A percentile compares a stretch with the other conserved stretches of the same genome.
Evolutionary conservation across 345 rosid genomes (phyloP).

Genomic region (Syzygium aromaticum): DNA sequence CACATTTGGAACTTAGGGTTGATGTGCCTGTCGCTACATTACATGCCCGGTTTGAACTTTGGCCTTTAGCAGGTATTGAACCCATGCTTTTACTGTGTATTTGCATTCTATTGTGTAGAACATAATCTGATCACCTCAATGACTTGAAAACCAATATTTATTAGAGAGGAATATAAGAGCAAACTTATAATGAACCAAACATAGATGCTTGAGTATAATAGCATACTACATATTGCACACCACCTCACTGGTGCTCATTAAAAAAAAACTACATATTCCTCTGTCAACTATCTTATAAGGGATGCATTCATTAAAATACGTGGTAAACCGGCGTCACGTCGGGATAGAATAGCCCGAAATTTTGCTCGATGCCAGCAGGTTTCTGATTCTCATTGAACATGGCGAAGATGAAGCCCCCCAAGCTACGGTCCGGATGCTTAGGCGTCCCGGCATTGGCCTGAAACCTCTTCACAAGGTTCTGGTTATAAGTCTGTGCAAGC

Average conservation of each 20-base stretch:
- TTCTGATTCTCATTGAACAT: slow-evolving; percentile 8
- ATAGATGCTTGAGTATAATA: background rate
- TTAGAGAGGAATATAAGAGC: background rate
- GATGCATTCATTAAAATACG: background rate
- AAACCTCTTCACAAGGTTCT: background rate
- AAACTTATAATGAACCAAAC: background rate
- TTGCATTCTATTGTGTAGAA: background rate
- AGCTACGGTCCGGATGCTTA: background rate
- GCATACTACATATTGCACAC: background rate
- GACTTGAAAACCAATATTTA: background rate
- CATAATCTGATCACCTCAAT: background rate
- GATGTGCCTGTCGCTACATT: background rate
- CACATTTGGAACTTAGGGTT: background rate
- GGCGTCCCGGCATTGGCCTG: background rate
- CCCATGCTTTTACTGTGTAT: background rate
- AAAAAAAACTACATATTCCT: background rate
- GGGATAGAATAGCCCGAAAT: slow-evolving; percentile 9
- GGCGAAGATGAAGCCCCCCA: slow-evolving; percentile 2
- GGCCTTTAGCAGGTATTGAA: background rate
- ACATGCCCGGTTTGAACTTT: background rate
- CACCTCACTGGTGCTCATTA: background rate
- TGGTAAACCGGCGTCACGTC: background rate
- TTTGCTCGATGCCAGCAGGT: background rate
- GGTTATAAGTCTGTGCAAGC: slow-evolving; percentile 1
- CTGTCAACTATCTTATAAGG: background rate